A percentile compares a stretch with the other conserved stretches of the same genome.
These are phyloP conservation scores for Aleurites moluccanus DNA, from an alignment of 441 rosid species.

Conservation along the genomic window DNA sequence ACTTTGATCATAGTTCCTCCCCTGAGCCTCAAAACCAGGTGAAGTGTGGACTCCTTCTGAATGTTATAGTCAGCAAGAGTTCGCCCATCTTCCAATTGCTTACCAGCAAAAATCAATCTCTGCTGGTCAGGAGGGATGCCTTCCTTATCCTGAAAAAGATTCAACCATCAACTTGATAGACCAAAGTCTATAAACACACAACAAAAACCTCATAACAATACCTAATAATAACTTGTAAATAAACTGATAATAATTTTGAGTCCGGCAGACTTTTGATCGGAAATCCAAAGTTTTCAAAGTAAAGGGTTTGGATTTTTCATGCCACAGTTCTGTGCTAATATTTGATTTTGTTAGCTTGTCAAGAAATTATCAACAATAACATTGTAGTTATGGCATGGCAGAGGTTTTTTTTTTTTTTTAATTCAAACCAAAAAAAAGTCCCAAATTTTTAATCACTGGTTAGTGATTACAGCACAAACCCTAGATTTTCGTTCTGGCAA, in stretches of 20 bases:
- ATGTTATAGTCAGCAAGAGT: slow-evolving; percentile 88
- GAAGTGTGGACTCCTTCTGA: slow-evolving; percentile 92
- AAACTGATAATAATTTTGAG: too few species aligned
- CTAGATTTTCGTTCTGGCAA: neutral
- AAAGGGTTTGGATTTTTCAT: too few species aligned
- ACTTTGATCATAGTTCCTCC: slow-evolving; percentile 98
- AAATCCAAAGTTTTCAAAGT: too few species aligned
- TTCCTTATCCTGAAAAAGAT: slow-evolving; percentile 69
- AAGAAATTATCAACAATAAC: too few species aligned
- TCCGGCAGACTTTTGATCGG: too few species aligned
- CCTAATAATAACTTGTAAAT: too few species aligned
- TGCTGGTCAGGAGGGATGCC: slow-evolving; percentile 95
- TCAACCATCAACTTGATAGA: slow-evolving; percentile 1
- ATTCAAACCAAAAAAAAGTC: neutral
- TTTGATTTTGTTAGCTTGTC: too few species aligned
- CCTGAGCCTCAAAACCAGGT: slow-evolving; percentile 85
- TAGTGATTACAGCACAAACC: neutral
- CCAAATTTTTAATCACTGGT: neutral
- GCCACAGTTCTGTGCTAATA: neutral
- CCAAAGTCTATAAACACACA: neutral
- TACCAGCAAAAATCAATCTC: slow-evolving; percentile 86
- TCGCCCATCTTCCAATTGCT: slow-evolving; percentile 90
- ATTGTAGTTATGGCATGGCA: neutral
- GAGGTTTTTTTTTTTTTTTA: too few species aligned
- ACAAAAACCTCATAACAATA: too few species aligned